These are phyloP conservation scores for Cyberlindnera euphorbiae DNA, from an alignment of 805 yeast genomes.

Conservation along the genomic window DNA sequence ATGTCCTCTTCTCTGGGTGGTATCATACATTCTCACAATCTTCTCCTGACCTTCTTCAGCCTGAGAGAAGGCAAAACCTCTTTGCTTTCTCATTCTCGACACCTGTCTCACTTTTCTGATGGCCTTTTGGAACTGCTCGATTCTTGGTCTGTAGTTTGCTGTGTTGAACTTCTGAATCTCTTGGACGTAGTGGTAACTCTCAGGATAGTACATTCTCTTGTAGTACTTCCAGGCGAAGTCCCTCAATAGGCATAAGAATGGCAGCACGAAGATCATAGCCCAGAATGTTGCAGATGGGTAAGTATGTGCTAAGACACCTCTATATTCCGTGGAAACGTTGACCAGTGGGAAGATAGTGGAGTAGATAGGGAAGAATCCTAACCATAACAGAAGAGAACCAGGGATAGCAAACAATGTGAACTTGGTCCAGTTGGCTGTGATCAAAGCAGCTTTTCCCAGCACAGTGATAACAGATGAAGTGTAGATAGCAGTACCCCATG, in stretches of 20 bases:
- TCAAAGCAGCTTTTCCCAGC: slow-evolving; percentile 89
- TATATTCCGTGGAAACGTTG: slow-evolving; percentile 76
- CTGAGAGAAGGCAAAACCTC: slow-evolving; percentile 98
- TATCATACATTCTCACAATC: slow-evolving; percentile 89
- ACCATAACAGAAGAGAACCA: slow-evolving; percentile 84
- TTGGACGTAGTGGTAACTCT: slow-evolving; percentile 90
- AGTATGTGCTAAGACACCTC: slow-evolving; percentile 71
- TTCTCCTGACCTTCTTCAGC: slow-evolving; percentile 92
- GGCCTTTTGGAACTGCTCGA: slow-evolving; percentile 95
- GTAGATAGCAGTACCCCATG: slow-evolving; percentile 88
- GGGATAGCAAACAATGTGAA: slow-evolving; percentile 90
- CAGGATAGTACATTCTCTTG: slow-evolving; percentile 87
- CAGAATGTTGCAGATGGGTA: slow-evolving; percentile 80
- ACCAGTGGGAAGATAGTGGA: slow-evolving; percentile 80
- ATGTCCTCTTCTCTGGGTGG: slow-evolving; percentile 78
- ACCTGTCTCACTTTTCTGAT: slow-evolving; percentile 97
- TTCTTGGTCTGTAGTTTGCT: slow-evolving; percentile 90
- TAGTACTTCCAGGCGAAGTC: slow-evolving; percentile 94
- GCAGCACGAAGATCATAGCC: slow-evolving; percentile 73
- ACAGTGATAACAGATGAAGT: slow-evolving; percentile 86
- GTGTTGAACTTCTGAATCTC: slow-evolving; percentile 94
- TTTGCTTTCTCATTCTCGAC: slow-evolving; percentile 94
- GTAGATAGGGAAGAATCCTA: slow-evolving; percentile 81
- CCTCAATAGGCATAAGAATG: slow-evolving; percentile 73
- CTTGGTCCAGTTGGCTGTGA: slow-evolving; percentile 92